Base-by-base conservation (phyloP, 2,329 filamentous ascomycete species). In the Zopfia rhizophila region DNA sequence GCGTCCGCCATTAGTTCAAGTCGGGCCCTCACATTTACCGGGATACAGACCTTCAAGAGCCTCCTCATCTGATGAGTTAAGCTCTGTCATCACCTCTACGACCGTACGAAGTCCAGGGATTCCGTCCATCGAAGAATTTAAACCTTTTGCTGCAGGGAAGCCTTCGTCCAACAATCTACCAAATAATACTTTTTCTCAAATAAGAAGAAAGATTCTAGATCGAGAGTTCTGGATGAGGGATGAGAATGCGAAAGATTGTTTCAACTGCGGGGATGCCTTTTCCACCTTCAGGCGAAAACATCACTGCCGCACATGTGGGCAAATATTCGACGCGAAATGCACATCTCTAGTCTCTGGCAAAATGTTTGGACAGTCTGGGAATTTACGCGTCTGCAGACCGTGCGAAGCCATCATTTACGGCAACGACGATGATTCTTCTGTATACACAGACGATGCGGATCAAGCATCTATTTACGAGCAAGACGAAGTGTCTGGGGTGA, bases 151-250 rank as follows among this genome's bases (percentile, higher is more conserved):
- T 6, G 53, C 58, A 8, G 37, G 46, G 4, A 56, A 46, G 4
- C 48, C 60, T 16, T 68, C 66, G 5, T 47, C 50, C 22, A 61
- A 69, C 45, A 72, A 72, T 51, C 66, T 81, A 41, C 75, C 76
- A 11, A 65, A 56, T 16, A 66, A 52, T 24, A 55, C 66, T 3
- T 61, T 70, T 21, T 63, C 70, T 37, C 87, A 89, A 58, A 88
- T 96, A 78, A 85, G 88, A 52, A 89, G 90, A 61, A 91, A 93
- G 64, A 87, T 99, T 6, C 76, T 97, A 32, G 96, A 90, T 68
- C 94, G 92, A 64, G 92, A 97, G 59, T 97, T 96, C 61, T 97
- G 93, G 94, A 99, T 99, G 94, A 90, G 91, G 48, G 94, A 99
- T 67, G 94, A 97, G 65, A 97, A 95, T 53, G 95, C 93, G 48